Evolutionary conservation across 139 green algal species (phyloP), one percentile per base, ranked within the genome.

Genomic region (Micromonas pusilla): DNA sequence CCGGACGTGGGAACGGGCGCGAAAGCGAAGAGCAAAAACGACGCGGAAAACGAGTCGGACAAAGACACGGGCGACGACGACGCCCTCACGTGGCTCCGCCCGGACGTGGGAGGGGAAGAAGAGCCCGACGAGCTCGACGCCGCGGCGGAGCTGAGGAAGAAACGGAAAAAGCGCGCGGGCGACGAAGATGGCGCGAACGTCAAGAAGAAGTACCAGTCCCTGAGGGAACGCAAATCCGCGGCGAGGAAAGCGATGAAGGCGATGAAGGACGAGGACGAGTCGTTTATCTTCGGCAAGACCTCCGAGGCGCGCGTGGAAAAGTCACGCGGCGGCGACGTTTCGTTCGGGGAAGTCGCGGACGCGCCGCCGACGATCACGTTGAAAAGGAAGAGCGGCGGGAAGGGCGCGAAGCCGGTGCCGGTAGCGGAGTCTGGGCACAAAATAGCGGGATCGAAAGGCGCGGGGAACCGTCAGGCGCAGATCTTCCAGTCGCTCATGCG

Each of bases 311-410:
- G 16, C 9, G 9, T 57, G 45, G 45, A 57, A 57, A 57, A 57
- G 45, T 57, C 45, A 9, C 45, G 45, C 9, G 65, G 65, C 19
- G 37, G 37, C 37, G 23, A 25, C 23, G 37, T 62, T 31, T 13
- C 21, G 38, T 75, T 75, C 9, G 68, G 68, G 13, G 68, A 75
- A 63, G 25, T 63, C 30, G 68, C 68, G 25, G 68, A 75, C n/a
- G 68, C 68, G 30, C 68, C 68, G 2, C 68, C 68, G 3, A 60
- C 37, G 2, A 75, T 75, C 23, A 75, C 68, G 19, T 20, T 75
- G 23, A 75, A 75, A 36, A 23, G 68, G 0, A 75, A 75, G 38
- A 32, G 68, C 30, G 68, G 68, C 33, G 68, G 67, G 13, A 62
- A 62, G 37, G 68, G 68, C 2, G 36, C 31, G 53, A 63, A 60